Conservation (phyloP, 2,329 filamentous ascomycete species). For the Lachnellula cervina region DNA sequence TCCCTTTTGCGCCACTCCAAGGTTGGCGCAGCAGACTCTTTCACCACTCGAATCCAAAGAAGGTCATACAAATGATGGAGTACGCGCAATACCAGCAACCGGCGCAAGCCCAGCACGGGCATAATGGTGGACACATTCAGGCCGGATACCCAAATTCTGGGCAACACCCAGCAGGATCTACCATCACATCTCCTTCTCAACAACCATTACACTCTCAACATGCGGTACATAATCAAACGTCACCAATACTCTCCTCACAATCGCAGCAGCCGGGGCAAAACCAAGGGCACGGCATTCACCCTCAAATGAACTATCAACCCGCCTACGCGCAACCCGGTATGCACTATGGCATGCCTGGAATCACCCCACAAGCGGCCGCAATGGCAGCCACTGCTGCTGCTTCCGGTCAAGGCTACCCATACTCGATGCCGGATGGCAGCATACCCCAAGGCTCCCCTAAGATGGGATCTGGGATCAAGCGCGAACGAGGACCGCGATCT, state of each 20-base stretch:
- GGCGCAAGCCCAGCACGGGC: slow-evolving; percentile 53
- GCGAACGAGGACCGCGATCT: slow-evolving; percentile 71
- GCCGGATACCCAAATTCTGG: slow-evolving; percentile 58
- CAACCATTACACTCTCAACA: slow-evolving; percentile 61
- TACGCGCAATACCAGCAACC: slow-evolving; percentile 69
- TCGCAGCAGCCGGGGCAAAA: slow-evolving; percentile 64
- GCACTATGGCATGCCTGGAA: slow-evolving; percentile 77
- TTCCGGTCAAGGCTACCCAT: slow-evolving; percentile 67
- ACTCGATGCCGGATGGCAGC: slow-evolving; percentile 66
- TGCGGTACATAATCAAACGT: slow-evolving; percentile 59
- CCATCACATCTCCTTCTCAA: slow-evolving; percentile 69
- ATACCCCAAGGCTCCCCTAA: slow-evolving; percentile 70
- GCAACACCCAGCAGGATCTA: slow-evolving; percentile 44
- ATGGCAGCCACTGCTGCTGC: slow-evolving; percentile 91
- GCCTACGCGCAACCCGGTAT: slow-evolving; percentile 70
- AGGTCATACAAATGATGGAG: slow-evolving; percentile 56
- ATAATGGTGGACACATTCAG: slow-evolving; percentile 52
- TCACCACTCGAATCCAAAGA: slow-evolving; percentile 25
- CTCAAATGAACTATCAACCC: slow-evolving; percentile 76
- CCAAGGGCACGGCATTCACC: slow-evolving; percentile 54
- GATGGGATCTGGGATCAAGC: slow-evolving; percentile 63
- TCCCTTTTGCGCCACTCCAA: slow-evolving; percentile 5
- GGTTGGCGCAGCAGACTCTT: slow-evolving; percentile 9
- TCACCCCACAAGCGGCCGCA: slow-evolving; percentile 70
- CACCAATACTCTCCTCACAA: slow-evolving; percentile 75